Base-by-base conservation (phyloP, 2,329 filamentous ascomycete species). In the Ramularia endophylla region DNA sequence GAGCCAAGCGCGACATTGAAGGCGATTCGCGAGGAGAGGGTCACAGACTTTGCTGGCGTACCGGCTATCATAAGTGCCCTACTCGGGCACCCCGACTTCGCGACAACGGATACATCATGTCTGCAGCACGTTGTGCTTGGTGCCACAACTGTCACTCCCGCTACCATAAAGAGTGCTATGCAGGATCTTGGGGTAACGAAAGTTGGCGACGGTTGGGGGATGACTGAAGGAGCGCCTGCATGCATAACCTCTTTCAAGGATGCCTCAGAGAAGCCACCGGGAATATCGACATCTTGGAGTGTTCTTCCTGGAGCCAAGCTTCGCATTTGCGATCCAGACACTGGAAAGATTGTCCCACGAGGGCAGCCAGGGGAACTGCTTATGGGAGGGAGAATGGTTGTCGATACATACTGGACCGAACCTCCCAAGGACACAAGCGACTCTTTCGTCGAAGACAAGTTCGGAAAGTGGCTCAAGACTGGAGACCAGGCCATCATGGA, bases 401-500 rank as follows among this genome's bases (percentile, higher is more conserved):
- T 27, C 47, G n/a, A 50, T 25, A 25, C 22, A 25, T 6, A 25
- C 22, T 11, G 11, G 22, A 11, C 22, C 6, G 22, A 11, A 6
- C 22, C 6, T 25, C 6, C 22, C 22, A n/a, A n/a, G n/a, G n/a
- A n/a, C n/a, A n/a, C n/a, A n/a, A n/a, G n/a, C 30, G 8, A n/a
- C n/a, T n/a, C n/a, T n/a, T n/a, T n/a, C n/a, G n/a, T n/a, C 7
- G 32, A 36, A 2, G 44, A 47, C 15, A 29, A 28, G 8, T 4
- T 34, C 9, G 35, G 41, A 3, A 38, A 16, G 15, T 50, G 44
- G 47, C 43, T 48, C 20, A 40, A 36, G 13, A 47, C 47, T 3
- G 47, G 47, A 8, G 47, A 50, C 36, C 44, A 34, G 19, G 45
- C 36, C 4, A 34, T 46, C 20, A 50, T 50, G 41, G 20, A 31